Evolutionary conservation across 257 asterid genomes (phyloP).

Genomic region (Osmanthus fragrans): DNA sequence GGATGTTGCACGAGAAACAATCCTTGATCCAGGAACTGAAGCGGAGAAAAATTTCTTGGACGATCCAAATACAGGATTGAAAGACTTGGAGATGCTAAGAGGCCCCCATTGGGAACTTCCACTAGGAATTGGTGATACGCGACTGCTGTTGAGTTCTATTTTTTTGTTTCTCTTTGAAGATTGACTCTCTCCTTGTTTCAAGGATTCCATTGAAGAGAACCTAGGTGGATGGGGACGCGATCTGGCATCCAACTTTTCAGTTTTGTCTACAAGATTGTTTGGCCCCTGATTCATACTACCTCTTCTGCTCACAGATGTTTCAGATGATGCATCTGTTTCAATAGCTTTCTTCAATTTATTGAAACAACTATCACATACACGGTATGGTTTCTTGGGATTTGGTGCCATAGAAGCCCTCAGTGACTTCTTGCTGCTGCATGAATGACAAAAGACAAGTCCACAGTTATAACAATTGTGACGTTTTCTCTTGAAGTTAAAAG

Average conservation of each 20-base stretch:
- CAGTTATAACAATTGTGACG: conserved; percentile 96
- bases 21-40: conserved; percentile 91
- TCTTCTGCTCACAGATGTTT: conserved; percentile 59
- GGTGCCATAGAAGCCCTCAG: conserved; percentile 94
- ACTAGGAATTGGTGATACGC: conserved; percentile 77
- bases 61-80: conserved; percentile 75
- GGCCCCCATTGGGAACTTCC: conserved; percentile 74
- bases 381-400: conserved; percentile 82
- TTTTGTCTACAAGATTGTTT: conserved; percentile 50
- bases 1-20: conserved; percentile 93
- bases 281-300: conserved; percentile 60
- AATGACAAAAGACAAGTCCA: conserved; percentile 87
- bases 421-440: conserved; percentile 95
- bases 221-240: conserved; percentile 69
- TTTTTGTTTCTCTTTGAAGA: conserved; percentile 65
- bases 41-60: conserved; percentile 85
- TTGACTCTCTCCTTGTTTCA: conserved; percentile 60
- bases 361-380: conserved; percentile 86
- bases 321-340: conserved; percentile 61
- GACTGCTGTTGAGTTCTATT: conserved; percentile 71
- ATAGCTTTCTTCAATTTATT: conserved; percentile 67
- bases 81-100: conserved; percentile 59
- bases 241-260: conserved; percentile 51
- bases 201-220: conserved; percentile 68
- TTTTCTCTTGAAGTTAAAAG: conserved; percentile 84